Evolutionary conservation across 208 protist species (phyloP).

Genomic region (Acanthamoeba quina): DNA sequence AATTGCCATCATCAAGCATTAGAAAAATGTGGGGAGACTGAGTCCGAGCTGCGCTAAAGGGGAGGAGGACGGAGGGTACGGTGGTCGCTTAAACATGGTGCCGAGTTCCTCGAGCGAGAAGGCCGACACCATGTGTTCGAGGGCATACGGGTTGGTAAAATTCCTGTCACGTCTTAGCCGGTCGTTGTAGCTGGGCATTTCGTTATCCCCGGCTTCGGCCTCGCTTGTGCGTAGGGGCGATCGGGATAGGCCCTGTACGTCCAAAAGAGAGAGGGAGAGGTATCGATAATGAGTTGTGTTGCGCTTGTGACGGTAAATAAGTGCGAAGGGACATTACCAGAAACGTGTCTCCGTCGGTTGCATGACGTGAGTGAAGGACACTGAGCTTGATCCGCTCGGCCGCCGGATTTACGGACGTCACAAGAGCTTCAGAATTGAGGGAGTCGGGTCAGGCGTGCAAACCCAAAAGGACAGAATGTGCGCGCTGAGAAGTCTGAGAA

Average conservation of each 20-base stretch:
- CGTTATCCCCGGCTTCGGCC: not conserved
- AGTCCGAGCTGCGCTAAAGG: not conserved
- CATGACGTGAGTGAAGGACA: not conserved
- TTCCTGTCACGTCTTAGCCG: constrained; percentile 16
- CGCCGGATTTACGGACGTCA: not conserved
- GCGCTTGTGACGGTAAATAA: not conserved
- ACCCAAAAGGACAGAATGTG: not conserved
- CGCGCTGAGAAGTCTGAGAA: not conserved
- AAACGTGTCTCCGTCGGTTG: not conserved
- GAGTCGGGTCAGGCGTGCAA: no score
- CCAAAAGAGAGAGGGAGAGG: not conserved
- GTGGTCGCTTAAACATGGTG: constrained; percentile 53
- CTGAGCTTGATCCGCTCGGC: constrained; percentile 56
- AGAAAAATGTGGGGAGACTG: not conserved
- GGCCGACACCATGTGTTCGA: constrained; percentile 44
- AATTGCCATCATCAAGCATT: not conserved
- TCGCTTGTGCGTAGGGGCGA: constrained; percentile 4
- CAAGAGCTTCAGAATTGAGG: not conserved
- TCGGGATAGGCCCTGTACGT: not conserved
- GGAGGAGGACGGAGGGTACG: not conserved
- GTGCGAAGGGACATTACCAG: not conserved
- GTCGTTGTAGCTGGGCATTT: constrained; percentile 41
- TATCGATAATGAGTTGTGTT: not conserved
- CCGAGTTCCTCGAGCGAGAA: constrained; percentile 46
- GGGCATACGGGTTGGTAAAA: constrained; percentile 32